Percentiles rank a stretch among this genome's conserved stretches.
Evolutionary conservation across 805 yeast genomes (phyloP).

Genomic region (Grigorovia humatica): DNA sequence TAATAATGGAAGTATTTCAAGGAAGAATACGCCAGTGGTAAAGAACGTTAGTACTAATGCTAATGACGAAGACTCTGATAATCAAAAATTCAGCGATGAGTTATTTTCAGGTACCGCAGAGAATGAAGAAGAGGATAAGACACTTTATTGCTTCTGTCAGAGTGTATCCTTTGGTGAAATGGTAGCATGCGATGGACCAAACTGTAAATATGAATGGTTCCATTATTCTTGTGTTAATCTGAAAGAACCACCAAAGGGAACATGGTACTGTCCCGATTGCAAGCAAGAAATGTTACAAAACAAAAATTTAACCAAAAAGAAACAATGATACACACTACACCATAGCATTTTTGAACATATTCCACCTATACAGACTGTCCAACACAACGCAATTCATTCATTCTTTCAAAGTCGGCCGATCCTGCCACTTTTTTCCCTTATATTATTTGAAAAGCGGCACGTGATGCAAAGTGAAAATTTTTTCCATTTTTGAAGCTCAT

Average conservation of each 20-base stretch:
- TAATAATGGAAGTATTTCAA: not conserved
- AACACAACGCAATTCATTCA: too few relatives aligned
- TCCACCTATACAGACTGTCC: too few relatives aligned
- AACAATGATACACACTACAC: not conserved
- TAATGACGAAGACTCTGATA: not conserved
- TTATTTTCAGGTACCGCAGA: slow-evolving; percentile 26
- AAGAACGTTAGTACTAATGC: not conserved
- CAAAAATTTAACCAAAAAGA: slow-evolving; percentile 18
- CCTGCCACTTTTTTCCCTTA: not conserved
- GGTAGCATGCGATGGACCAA: slow-evolving; percentile 92
- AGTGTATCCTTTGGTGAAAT: slow-evolving; percentile 90
- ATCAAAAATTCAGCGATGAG: slow-evolving; percentile 17
- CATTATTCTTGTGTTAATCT: slow-evolving; percentile 93
- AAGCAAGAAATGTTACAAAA: slow-evolving; percentile 29
- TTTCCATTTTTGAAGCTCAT: slow-evolving; percentile 2
- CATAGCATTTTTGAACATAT: too few relatives aligned
- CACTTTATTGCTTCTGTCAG: slow-evolving; percentile 81
- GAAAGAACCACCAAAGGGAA: slow-evolving; percentile 78
- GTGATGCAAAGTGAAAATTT: slow-evolving; percentile 1
- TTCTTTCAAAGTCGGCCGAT: too few relatives aligned
- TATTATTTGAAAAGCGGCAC: not conserved
- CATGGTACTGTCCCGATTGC: slow-evolving; percentile 93
- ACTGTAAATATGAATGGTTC: slow-evolving; percentile 89
- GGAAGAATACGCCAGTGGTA: not conserved
- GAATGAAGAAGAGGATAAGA: slow-evolving; percentile 51